Percentiles rank a stretch among this genome's conserved stretches.
Conservation (phyloP, 345 rosid species). For the Linum trigynum region DNA sequence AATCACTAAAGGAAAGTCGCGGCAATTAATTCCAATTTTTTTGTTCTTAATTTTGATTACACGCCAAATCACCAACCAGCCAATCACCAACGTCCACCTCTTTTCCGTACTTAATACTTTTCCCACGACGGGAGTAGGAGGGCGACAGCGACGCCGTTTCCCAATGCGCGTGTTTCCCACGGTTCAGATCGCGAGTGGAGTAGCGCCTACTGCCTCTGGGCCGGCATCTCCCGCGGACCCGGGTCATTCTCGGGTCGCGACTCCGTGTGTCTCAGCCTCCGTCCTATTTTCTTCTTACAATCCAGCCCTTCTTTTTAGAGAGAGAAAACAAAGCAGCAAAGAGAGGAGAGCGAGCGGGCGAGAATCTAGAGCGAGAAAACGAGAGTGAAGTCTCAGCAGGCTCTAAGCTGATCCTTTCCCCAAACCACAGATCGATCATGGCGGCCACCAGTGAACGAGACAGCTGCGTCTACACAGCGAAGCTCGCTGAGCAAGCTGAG, state of each 20-base stretch:
- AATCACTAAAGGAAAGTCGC: too few species aligned
- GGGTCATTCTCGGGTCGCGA: too few species aligned
- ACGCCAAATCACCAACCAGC: too few species aligned
- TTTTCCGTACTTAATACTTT: too few species aligned
- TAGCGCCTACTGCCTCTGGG: background rate
- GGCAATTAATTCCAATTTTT: too few species aligned
- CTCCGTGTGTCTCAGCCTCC: background rate
- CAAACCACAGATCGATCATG: constrained; percentile 17
- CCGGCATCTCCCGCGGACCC: background rate
- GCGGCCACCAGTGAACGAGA: constrained; percentile 6
- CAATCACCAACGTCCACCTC: too few species aligned
- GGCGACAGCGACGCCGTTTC: background rate
- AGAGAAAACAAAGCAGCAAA: background rate
- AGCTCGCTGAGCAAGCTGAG: constrained; percentile 5
- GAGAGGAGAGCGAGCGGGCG: background rate
- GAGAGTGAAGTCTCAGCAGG: background rate
- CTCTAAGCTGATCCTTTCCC: background rate
- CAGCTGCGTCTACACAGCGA: background rate
- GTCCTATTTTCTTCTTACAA: background rate
- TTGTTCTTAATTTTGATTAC: too few species aligned
- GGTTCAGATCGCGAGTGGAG: background rate
- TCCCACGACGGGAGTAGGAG: too few species aligned
- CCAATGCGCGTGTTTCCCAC: background rate
- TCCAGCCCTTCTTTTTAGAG: background rate
- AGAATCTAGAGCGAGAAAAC: constrained; percentile 6